Conservation (phyloP, 176 grass and related monocot species). For the Hyparrhenia diplandra region DNA sequence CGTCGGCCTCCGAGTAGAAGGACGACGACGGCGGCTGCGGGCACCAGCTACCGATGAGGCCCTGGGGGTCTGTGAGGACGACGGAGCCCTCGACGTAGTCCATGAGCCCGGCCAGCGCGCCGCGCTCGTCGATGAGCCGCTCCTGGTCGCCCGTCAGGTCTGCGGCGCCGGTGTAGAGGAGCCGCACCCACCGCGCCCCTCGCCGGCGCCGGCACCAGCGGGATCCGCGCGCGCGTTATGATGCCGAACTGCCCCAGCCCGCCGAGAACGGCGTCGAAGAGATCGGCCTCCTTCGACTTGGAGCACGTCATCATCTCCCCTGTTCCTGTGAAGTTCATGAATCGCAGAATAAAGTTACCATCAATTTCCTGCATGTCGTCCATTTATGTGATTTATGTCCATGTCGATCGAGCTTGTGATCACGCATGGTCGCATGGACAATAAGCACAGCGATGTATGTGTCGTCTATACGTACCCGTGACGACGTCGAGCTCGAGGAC, state of each 20-base stretch:
- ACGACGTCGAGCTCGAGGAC: constrained; percentile 67
- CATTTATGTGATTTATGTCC: no score
- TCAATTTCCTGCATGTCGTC: no score
- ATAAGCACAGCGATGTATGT: no score
- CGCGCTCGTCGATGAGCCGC: constrained; percentile 25
- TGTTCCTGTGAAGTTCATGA: neutral
- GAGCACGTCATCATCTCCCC: constrained; percentile 61
- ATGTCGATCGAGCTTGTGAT: no score
- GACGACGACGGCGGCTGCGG: neutral
- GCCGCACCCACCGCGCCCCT: constrained; percentile 40
- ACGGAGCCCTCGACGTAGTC: constrained; percentile 54
- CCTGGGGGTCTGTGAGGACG: neutral
- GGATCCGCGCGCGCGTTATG: constrained; percentile 56
- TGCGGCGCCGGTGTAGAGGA: constrained; percentile 34
- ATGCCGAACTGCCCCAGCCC: constrained; percentile 66
- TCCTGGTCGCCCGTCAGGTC: constrained; percentile 32
- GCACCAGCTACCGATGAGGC: constrained; percentile 33
- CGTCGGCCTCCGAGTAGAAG: constrained; percentile 27
- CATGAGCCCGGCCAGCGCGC: constrained; percentile 36
- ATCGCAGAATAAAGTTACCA: no score
- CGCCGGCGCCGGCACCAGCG: constrained; percentile 29
- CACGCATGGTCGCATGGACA: no score
- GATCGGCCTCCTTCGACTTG: neutral
- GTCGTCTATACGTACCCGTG: constrained; percentile 30
- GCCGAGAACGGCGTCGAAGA: constrained; percentile 55